Conservation (phyloP, 2,329 filamentous ascomycete species). For the Colletotrichum australisinense region DNA sequence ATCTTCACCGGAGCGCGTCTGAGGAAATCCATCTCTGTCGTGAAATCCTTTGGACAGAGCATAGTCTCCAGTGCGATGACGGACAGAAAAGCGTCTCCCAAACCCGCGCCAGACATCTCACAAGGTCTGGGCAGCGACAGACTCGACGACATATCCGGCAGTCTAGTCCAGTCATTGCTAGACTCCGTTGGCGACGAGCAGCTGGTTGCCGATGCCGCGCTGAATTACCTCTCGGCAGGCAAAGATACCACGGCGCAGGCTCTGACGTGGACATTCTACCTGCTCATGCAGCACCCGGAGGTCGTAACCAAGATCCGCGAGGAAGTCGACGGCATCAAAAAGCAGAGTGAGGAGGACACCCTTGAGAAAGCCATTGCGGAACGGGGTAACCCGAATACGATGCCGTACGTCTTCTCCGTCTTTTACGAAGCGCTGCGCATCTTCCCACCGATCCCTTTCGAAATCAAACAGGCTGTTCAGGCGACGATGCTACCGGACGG, state of each 20-base stretch:
- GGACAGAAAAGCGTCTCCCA: constrained; percentile 44
- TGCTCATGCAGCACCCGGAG: constrained; percentile 63
- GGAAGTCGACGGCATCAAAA: constrained; percentile 47
- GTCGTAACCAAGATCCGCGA: constrained; percentile 53
- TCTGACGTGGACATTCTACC: constrained; percentile 72
- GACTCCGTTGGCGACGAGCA: constrained; percentile 64
- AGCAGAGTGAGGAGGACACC: constrained; percentile 26
- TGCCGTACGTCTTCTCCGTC: constrained; percentile 69
- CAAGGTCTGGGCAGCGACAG: constrained; percentile 38
- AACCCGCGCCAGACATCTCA: not conserved
- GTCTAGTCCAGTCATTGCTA: constrained; percentile 70
- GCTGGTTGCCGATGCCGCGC: constrained; percentile 71
- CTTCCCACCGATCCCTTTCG: constrained; percentile 74
- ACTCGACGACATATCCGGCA: constrained; percentile 59
- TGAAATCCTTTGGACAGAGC: constrained; percentile 65
- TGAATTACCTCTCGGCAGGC: constrained; percentile 75
- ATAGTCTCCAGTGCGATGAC: constrained; percentile 67
- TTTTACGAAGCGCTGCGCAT: constrained; percentile 73
- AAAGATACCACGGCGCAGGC: constrained; percentile 74
- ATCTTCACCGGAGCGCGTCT: constrained; percentile 60
- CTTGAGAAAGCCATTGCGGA: constrained; percentile 44
- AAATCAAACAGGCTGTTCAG: constrained; percentile 69
- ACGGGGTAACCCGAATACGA: constrained; percentile 47
- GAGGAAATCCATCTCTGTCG: constrained; percentile 58
- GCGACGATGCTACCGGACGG: constrained; percentile 69